These are phyloP conservation scores for Straminergon stramineum DNA, from an alignment of 225 moss, liverwort and hornwort genomes.

Conservation along the genomic window DNA sequence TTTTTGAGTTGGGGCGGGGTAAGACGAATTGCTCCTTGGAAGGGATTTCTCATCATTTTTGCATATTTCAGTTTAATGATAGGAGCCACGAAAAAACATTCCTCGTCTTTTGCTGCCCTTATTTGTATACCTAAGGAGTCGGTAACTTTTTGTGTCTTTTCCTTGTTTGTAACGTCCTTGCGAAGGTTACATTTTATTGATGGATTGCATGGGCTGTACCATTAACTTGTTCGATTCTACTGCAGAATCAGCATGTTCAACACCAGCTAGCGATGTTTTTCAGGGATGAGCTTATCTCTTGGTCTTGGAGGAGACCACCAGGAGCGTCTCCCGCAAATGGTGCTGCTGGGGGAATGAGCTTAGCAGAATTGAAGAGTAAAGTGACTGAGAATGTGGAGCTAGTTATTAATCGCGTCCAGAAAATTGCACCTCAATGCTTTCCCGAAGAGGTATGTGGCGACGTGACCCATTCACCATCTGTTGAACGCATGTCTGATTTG, in stretches of 20 bases:
- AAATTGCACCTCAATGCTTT: conserved; percentile 89
- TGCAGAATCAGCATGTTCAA: conserved; percentile 91
- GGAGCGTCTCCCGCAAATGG: conserved; percentile 60
- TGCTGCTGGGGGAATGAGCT: conserved; percentile 72
- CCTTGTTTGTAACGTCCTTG: not conserved
- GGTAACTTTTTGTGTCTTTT: not conserved
- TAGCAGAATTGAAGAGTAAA: conserved; percentile 81
- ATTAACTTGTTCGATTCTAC: not conserved
- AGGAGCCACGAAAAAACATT: not conserved
- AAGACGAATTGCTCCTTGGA: not conserved
- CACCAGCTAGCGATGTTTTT: conserved; percentile 99
- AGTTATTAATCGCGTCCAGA: conserved; percentile 73
- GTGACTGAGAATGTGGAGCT: conserved; percentile 83
- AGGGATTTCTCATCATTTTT: not conserved
- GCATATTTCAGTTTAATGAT: not conserved
- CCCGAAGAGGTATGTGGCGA: conserved; percentile 66
- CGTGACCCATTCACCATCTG: not conserved
- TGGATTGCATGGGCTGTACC: not conserved
- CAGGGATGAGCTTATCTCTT: conserved; percentile 98
- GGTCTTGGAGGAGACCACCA: conserved; percentile 94
- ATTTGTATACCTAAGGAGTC: not conserved
- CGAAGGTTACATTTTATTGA: not conserved
- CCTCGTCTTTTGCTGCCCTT: not conserved
- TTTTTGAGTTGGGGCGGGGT: not conserved
- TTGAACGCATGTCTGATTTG: not conserved